Percentiles rank a stretch among this genome's conserved stretches.
Evolutionary conservation across 306 rosid species (phyloP).

Genomic region (Prunus mongolica): DNA sequence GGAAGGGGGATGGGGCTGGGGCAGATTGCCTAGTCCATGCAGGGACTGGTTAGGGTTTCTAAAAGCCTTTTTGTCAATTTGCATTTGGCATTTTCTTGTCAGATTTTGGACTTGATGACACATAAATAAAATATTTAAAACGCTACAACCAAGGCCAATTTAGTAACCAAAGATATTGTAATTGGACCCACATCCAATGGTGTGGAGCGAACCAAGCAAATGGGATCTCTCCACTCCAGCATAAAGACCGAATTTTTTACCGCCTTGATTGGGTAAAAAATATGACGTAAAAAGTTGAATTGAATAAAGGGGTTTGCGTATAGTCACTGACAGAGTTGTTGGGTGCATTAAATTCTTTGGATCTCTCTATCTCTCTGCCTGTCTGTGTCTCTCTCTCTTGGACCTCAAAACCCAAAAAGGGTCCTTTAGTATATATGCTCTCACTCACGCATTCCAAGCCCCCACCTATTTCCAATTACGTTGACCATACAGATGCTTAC

Average conservation of each 20-base stretch:
- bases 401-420: conserved; percentile 15
- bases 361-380: conserved; percentile 11
- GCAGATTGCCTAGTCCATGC: conserved; percentile 7
- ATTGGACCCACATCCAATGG: too few species aligned
- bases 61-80: conserved; percentile 21
- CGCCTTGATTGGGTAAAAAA: background rate
- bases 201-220: too few species aligned
- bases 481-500: too few species aligned
- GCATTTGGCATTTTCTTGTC: conserved; percentile 57
- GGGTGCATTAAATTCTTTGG: conserved; percentile 37
- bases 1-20: conserved; percentile 2
- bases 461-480: background rate
- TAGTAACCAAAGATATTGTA: background rate
- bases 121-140: background rate
- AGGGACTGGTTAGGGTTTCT: conserved; percentile 6
- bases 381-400: conserved; percentile 21
- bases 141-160: background rate
- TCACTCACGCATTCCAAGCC: conserved; percentile 36
- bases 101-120: conserved; percentile 27
- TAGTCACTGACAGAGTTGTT: conserved; percentile 14
- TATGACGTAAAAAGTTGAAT: background rate
- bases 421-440: conserved; percentile 18
- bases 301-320: background rate
- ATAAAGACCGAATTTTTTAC: background rate
- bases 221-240: background rate